Evolutionary conservation across 2,329 filamentous ascomycete genomes (phyloP).

Genomic region (Claviceps monticola): DNA sequence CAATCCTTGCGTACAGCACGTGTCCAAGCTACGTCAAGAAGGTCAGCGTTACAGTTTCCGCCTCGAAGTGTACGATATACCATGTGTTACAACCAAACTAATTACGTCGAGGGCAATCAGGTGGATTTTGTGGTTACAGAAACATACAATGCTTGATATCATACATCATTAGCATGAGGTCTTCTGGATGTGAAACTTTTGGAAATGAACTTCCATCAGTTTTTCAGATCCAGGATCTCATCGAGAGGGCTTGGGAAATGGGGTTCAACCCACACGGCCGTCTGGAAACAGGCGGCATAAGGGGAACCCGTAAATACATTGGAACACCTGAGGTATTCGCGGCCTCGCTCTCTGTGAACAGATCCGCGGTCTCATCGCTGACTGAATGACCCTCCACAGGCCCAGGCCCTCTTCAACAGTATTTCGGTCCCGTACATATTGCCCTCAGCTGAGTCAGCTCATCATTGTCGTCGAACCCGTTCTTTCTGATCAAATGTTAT

Average conservation of each 20-base stretch:
- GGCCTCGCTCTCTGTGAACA: not conserved
- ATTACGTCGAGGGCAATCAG: constrained; percentile 22
- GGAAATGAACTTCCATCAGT: constrained; percentile 54
- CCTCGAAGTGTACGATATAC: not conserved
- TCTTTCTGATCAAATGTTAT: not conserved
- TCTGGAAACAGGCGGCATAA: constrained; percentile 73
- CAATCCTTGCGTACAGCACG: constrained; percentile 58
- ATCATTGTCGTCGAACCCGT: not conserved
- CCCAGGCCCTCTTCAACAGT: constrained; percentile 61
- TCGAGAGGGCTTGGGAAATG: constrained; percentile 77
- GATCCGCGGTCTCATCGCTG: not conserved
- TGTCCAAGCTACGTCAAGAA: constrained; percentile 70
- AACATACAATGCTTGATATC: constrained; percentile 89
- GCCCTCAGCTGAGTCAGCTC: no score
- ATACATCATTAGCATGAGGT: constrained; percentile 50
- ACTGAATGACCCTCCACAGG: constrained; percentile 29
- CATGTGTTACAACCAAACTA: not conserved
- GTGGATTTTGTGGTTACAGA: constrained; percentile 86
- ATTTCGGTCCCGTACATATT: constrained; percentile 45
- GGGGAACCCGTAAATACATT: constrained; percentile 86
- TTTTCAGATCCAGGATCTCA: constrained; percentile 69
- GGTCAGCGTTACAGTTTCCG: constrained; percentile 24
- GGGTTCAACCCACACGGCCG: constrained; percentile 66
- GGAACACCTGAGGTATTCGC: constrained; percentile 66
- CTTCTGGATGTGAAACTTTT: constrained; percentile 47